Percentiles rank a stretch among this genome's conserved stretches.
phyloP scores from a whole-genome alignment of 495 filamentous ascomycete species.

The Penicillium argentinense region DNA sequence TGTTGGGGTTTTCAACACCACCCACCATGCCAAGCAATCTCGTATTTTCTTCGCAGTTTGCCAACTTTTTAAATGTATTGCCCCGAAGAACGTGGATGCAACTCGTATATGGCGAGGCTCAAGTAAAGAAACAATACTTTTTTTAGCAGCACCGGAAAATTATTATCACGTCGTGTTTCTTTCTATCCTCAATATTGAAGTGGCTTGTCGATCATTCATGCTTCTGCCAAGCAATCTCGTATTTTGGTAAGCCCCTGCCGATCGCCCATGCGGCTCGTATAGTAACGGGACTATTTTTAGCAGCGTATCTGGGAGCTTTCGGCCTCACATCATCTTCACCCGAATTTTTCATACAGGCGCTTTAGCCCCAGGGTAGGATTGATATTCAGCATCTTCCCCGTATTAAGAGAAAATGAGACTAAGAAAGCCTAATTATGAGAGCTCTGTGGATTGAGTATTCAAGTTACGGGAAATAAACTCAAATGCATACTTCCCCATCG shows the following conservation, averaged over 20 bases:
- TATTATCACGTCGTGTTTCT: conserved; percentile 2
- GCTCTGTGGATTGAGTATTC: not conserved
- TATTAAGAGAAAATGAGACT: conserved; percentile 4
- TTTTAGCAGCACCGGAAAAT: conserved; percentile 1
- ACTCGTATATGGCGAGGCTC: not conserved
- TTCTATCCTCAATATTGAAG: not conserved
- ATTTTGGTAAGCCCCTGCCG: conserved; percentile 10
- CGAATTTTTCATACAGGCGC: not conserved
- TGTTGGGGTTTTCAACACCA: no score
- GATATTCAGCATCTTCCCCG: conserved; percentile 8
- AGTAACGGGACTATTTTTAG: conserved; percentile 15
- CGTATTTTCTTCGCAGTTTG: not conserved
- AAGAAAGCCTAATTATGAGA: conserved; percentile 6
- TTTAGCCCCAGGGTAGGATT: conserved; percentile 11
- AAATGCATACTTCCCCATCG: not conserved
- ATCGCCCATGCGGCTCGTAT: conserved; percentile 7
- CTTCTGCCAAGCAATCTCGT: conserved; percentile 12
- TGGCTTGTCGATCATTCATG: conserved; percentile 1
- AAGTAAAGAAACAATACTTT: conserved; percentile 1
- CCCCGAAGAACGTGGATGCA: not conserved
- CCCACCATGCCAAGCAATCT: no score
- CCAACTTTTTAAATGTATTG: not conserved
- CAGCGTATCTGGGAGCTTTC: not conserved
- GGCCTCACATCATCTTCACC: conserved; percentile 8
- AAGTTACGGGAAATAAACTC: not conserved